A percentile compares a stretch with the other conserved stretches of the same genome.
phyloP scores from a whole-genome alignment of 75 land plant species.

The Sequoia sempervirens region DNA sequence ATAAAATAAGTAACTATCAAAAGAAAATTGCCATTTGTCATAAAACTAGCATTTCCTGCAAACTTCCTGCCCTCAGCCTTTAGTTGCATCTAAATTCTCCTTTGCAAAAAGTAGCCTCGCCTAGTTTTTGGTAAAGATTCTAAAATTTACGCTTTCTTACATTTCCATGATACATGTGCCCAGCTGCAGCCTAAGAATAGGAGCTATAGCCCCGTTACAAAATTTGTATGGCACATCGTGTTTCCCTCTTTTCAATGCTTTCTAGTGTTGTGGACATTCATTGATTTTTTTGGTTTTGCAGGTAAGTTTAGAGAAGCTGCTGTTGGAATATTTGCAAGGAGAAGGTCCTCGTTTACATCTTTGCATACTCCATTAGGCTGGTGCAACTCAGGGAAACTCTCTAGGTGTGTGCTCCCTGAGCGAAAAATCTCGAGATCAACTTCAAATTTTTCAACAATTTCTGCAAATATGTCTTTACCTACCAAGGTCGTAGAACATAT shows the following conservation, averaged over 20 bases:
- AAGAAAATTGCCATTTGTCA: not conserved
- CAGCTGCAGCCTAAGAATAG: not conserved
- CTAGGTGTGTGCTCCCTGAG: not conserved
- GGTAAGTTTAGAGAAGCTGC: not conserved
- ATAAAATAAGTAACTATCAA: too few relatives aligned
- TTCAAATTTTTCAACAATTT: constrained; percentile 7
- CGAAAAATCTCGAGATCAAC: not conserved
- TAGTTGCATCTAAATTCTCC: not conserved
- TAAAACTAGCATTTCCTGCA: not conserved
- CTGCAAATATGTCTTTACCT: constrained; percentile 13
- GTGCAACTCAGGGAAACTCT: not conserved
- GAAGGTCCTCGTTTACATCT: not conserved
- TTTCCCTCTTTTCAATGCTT: not conserved
- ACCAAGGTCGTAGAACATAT: constrained; percentile 61
- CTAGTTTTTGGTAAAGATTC: not conserved
- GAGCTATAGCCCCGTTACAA: not conserved
- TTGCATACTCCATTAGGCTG: not conserved
- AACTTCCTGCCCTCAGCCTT: not conserved
- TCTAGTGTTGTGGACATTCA: not conserved
- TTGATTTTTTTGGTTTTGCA: not conserved
- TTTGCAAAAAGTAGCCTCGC: not conserved
- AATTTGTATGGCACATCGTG: not conserved
- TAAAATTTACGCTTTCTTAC: not conserved
- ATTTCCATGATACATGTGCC: not conserved
- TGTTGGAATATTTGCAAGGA: not conserved